These are phyloP conservation scores for Ascochyta koolunga DNA, from an alignment of 2,329 filamentous ascomycete genomes.

Conservation along the genomic window DNA sequence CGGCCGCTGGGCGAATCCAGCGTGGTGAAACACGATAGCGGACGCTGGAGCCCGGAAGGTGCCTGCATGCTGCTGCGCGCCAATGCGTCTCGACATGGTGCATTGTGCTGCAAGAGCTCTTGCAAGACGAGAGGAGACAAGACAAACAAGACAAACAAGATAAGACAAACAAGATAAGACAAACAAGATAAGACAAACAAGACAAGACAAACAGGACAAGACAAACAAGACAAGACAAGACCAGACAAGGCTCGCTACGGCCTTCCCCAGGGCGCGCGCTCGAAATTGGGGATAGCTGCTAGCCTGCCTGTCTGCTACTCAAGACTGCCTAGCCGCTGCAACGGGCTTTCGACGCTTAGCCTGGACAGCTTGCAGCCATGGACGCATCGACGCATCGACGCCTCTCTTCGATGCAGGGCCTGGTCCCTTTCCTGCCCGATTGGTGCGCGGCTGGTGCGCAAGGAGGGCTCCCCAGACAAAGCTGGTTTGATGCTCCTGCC, in stretches of 20 bases:
- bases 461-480: constrained; percentile 28
- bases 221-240: too few species aligned
- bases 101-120: too few species aligned
- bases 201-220: too few species aligned
- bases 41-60: constrained; percentile 12
- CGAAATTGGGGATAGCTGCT: constrained; percentile 4
- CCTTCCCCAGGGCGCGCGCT: constrained; percentile 1
- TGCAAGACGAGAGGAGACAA: too few species aligned
- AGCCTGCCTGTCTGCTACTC: too few species aligned
- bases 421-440: constrained; percentile 22
- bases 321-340: too few species aligned
- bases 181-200: too few species aligned
- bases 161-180: too few species aligned
- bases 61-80: not conserved
- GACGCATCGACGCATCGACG: too few species aligned
- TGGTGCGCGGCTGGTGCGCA: constrained; percentile 22
- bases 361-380: too few species aligned
- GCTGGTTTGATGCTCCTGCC: constrained; percentile 27
- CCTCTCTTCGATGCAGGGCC: constrained; percentile 30
- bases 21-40: constrained; percentile 23
- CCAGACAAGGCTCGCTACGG: not conserved
- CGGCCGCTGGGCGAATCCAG: constrained; percentile 21
- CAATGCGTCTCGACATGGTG: too few species aligned
- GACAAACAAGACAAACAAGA: too few species aligned
- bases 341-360: constrained; percentile 21